Conservation (phyloP, 2,329 filamentous ascomycete genomes). For the Chrysoporthe austroafricana region DNA sequence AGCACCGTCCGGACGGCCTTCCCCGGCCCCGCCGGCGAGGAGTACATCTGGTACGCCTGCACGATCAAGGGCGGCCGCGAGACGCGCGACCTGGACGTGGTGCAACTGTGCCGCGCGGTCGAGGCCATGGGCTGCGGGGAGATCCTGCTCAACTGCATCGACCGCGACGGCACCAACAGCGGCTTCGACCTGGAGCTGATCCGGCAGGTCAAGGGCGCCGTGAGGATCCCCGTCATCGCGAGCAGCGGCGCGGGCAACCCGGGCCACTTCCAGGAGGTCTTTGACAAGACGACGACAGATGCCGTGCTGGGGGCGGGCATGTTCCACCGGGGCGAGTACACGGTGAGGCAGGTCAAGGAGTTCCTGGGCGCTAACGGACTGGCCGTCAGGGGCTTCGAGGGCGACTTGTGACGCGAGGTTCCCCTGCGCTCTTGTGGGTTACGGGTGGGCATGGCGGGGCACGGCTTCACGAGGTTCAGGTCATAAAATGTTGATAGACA, state of each 20-base stretch:
- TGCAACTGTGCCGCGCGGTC: slow-evolving; percentile 84
- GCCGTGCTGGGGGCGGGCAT: slow-evolving; percentile 94
- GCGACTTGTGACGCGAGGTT: slow-evolving; percentile 42
- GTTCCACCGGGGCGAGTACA: slow-evolving; percentile 96
- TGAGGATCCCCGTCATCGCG: slow-evolving; percentile 93
- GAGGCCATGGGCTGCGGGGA: slow-evolving; percentile 96
- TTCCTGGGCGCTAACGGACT: slow-evolving; percentile 72
- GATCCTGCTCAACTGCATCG: slow-evolving; percentile 95
- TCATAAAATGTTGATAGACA: slow-evolving; percentile 14
- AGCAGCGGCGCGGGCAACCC: slow-evolving; percentile 90
- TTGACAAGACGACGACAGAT: slow-evolving; percentile 82
- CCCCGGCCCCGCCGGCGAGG: slow-evolving; percentile 76
- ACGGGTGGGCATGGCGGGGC: neutral
- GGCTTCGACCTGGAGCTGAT: slow-evolving; percentile 96
- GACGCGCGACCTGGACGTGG: slow-evolving; percentile 90
- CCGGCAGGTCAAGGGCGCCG: slow-evolving; percentile 79
- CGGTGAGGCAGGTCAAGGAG: slow-evolving; percentile 91
- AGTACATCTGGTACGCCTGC: slow-evolving; percentile 94
- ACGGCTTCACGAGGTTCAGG: neutral
- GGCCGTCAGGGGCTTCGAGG: slow-evolving; percentile 79
- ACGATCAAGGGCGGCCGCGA: slow-evolving; percentile 95
- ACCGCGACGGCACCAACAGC: slow-evolving; percentile 91
- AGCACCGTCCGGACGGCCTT: slow-evolving; percentile 73
- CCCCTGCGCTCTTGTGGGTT: neutral
- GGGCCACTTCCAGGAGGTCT: slow-evolving; percentile 88